phyloP scores from a whole-genome alignment of 176 grass and related monocot species.

The Oryza nivara region DNA sequence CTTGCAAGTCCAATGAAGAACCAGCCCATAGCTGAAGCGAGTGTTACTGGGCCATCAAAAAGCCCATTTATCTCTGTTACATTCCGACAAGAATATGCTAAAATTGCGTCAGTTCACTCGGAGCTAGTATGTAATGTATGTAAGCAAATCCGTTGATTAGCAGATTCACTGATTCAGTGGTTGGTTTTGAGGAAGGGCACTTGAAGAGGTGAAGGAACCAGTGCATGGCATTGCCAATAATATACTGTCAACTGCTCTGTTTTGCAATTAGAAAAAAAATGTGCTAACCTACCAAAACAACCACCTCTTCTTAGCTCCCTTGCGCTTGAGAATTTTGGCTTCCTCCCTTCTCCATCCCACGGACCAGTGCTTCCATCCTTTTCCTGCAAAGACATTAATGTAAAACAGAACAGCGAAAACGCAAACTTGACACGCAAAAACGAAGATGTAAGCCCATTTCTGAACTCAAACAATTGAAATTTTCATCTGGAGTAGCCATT shows the following conservation, averaged over 20 bases:
- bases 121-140: no score
- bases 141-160: neutral
- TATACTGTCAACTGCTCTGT: neutral
- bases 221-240: neutral
- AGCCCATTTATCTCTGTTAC: neutral
- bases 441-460: neutral
- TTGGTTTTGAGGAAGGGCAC: neutral
- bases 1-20: neutral
- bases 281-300: conserved; percentile 43
- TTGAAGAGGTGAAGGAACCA: neutral
- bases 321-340: conserved; percentile 14
- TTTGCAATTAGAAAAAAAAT: neutral
- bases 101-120: no score
- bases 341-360: conserved; percentile 58
- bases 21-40: neutral
- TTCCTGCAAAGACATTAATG: conserved; percentile 48
- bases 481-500: neutral
- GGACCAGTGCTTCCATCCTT: conserved; percentile 75
- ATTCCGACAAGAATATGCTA: no score
- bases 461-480: neutral
- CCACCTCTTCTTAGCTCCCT: conserved; percentile 35
- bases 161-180: conserved; percentile 1
- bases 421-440: neutral
- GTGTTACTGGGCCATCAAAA: neutral
- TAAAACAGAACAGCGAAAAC: neutral